Percentiles rank a stretch among this genome's conserved stretches.
Evolutionary conservation across 31 red algal genomes (phyloP).

Genomic region (Asparagopsis taxiformis): DNA sequence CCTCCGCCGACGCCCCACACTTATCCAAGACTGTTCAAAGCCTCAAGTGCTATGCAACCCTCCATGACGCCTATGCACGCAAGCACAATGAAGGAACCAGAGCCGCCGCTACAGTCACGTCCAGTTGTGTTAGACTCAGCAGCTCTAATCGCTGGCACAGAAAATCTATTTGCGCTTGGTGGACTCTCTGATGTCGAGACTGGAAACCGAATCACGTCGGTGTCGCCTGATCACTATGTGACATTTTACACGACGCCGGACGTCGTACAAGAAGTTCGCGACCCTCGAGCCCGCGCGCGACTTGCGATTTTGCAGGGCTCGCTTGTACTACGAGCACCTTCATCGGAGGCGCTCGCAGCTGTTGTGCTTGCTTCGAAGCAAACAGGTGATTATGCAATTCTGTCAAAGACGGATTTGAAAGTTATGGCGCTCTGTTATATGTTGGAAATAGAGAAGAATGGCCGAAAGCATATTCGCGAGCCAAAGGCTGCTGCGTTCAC

Average conservation of each 20-base stretch:
- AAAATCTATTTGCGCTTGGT: constrained; percentile 59
- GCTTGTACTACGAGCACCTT: constrained; percentile 33
- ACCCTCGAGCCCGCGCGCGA: constrained; percentile 57
- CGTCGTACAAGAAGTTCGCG: constrained; percentile 57
- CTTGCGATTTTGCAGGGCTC: constrained; percentile 33
- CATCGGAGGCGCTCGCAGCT: constrained; percentile 34
- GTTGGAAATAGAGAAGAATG: constrained; percentile 70
- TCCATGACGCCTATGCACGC: no score
- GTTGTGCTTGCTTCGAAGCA: constrained; percentile 48
- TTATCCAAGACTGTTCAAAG: not conserved
- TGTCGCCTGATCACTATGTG: constrained; percentile 6
- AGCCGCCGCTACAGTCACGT: not conserved
- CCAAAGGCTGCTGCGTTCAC: constrained; percentile 2
- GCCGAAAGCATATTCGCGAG: constrained; percentile 17
- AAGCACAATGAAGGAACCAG: not conserved
- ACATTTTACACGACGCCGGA: constrained; percentile 68
- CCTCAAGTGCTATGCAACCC: not conserved
- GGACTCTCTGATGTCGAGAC: constrained; percentile 24
- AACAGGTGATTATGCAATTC: constrained; percentile 69
- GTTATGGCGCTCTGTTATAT: constrained; percentile 69
- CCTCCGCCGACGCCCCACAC: not conserved
- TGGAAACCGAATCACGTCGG: not conserved
- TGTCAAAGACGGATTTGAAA: constrained; percentile 72
- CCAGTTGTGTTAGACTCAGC: constrained; percentile 54
- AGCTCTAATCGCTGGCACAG: constrained; percentile 65